These are phyloP conservation scores for Haematococcus lacustris DNA, from an alignment of 139 green algal species.

Conservation along the genomic window DNA sequence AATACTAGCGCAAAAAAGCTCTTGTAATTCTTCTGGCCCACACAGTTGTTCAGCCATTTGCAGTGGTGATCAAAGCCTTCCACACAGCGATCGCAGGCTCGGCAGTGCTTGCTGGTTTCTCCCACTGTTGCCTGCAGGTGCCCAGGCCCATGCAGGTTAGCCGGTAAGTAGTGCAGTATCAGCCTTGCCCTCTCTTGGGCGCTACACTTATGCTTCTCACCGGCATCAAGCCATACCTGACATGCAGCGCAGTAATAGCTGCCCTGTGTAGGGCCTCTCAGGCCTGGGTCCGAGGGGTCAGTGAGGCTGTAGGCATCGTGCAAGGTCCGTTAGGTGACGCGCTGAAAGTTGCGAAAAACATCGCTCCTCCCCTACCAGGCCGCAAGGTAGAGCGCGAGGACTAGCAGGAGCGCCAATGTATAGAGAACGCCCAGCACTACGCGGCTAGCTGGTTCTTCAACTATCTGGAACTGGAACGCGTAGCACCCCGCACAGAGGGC, in stretches of 20 bases:
- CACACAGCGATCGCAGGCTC: slow-evolving; percentile 62
- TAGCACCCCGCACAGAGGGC: not conserved
- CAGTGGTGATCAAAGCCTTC: slow-evolving; percentile 76
- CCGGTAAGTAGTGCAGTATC: too few relatives aligned
- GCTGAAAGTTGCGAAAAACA: not conserved
- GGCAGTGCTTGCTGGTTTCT: slow-evolving; percentile 64
- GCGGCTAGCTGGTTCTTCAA: not conserved
- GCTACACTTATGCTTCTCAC: not conserved
- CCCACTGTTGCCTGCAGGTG: slow-evolving; percentile 34
- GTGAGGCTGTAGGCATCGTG: not conserved
- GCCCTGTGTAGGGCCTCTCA: not conserved
- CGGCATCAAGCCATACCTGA: not conserved
- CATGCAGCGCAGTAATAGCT: not conserved
- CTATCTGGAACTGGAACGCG: not conserved
- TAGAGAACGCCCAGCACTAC: not conserved
- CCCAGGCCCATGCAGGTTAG: not conserved
- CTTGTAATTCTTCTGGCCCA: slow-evolving; percentile 62
- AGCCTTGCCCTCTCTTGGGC: too few relatives aligned
- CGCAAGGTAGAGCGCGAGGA: not conserved
- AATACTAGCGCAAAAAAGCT: slow-evolving; percentile 55
- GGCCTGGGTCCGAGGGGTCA: not conserved
- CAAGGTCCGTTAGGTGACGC: not conserved
- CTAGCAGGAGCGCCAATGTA: not conserved
- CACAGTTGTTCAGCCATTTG: slow-evolving; percentile 73
- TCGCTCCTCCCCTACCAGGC: not conserved